Base-by-base conservation (phyloP, 1,284 basidiomycete species). In the Testicularia cyperi region DNA sequence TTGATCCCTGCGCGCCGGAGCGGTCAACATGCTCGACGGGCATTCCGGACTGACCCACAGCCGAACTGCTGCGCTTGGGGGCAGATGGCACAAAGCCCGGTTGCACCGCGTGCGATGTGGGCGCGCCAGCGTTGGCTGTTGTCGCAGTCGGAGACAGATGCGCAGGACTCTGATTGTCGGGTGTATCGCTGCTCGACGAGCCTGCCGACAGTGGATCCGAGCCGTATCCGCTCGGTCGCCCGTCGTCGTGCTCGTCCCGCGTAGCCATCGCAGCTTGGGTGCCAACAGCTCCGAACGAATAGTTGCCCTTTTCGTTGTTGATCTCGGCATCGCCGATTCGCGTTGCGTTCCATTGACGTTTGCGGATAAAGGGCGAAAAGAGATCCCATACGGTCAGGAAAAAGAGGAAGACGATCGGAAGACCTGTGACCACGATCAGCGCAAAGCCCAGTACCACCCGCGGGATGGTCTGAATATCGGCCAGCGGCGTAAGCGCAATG, bases 381-480 rank as follows among this genome's bases (percentile, higher is more conserved):
- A 68, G 39, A 41, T 72, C 72, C 44, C 52, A 64, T 5, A 72
- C 34, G 9, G 71, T 67, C 24, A 70, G 26, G 13, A 70, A 42
- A 44, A 76, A 69, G 15, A 72, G 27, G 28, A 65, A 67, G 26
- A 77, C 38, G 54, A 76, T 67, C 21, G 72, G 68, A 8, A 77
- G 42, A 1, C 52, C 54, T 6, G 69, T 68, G 12, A 75, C 56
- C 5, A 57, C 72, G 13, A 77, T 39, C 23, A 72, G 33, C 5
- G 66, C 75, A 25, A 72, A 74, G 4, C 72, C 74, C 1, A 77
- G 52, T 16, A 77, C 60, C 8, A 70, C 71, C 8, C 74, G 54
- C 9, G 73, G 72, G 30, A 77, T 75, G 20, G 69, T 70, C 44
- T 63, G 47, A 34, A 74, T 46, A 19, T 68, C 51, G 7, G 68